Base-by-base conservation (phyloP, 2,329 filamentous ascomycete genomes). In the Sporothrix luriei region DNA sequence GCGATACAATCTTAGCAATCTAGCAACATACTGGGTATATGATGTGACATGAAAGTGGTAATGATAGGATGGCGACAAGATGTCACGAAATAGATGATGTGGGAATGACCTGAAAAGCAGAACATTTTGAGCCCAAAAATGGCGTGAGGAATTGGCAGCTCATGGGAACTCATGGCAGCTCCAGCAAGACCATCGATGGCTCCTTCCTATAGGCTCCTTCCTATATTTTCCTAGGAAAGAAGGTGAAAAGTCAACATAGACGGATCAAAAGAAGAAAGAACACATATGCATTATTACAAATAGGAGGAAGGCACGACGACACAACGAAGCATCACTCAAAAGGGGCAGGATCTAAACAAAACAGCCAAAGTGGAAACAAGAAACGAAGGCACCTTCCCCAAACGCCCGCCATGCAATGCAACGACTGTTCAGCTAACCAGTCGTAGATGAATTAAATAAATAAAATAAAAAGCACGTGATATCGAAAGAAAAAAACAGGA, bases 331-430 rank as follows among this genome's bases (percentile, higher is more conserved):
- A 29, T 14, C 2, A 14, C 7, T 11, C 21, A 61, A 57, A 21
- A 54, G 54, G 43, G 33, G 11, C 19, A 49, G n/a, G 14, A 16
- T 46, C 26, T 24, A n/a, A 16, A 66, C 11, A 54, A 19, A 54
- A 54, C 24, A 29, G 33, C 4, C 33, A 61, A 21, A 55, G 19
- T 38, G 29, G 16, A 49, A 48, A 54, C 38, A 16, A 48, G 48
- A 59, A 33, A 46, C 33, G 4, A 49, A 62, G 40, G 38, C 11
- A n/a, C 33, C 21, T 46, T 26, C 57, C 33, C 51, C 51, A 55
- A 66, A 46, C 65, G 65, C 65, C 65, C 40, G 64, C 64, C 48
- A 67, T 67, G 65, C 38, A 46, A 62, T 21, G 13, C 5, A 59
- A 21, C n/a, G 13, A 46, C n/a, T 46, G 57, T 24, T 14, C 11